These are phyloP conservation scores for Barnettozyma californica DNA, from an alignment of 805 yeast species.

Conservation along the genomic window DNA sequence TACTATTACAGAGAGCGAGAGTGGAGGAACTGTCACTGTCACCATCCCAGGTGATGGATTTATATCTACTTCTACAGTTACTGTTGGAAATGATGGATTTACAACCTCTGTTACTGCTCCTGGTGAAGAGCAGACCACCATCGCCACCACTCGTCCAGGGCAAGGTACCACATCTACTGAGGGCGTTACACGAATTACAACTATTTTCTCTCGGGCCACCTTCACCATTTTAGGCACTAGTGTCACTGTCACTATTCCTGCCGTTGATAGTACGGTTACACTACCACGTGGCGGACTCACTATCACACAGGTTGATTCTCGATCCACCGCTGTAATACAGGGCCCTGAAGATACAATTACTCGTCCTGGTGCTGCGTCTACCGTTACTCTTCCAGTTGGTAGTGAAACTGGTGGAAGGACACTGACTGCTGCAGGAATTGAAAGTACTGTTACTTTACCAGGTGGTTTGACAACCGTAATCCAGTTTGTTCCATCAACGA, in stretches of 20 bases:
- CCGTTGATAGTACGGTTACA: neutral
- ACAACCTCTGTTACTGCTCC: neutral
- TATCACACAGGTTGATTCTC: constrained; percentile 4
- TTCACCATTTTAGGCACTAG: constrained; percentile 11
- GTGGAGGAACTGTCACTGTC: neutral
- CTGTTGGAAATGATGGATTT: no score
- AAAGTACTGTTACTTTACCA: no score
- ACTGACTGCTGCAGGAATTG: no score
- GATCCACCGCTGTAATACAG: constrained; percentile 5
- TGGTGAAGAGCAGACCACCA: neutral
- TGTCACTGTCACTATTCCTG: constrained; percentile 4
- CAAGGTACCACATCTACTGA: constrained; percentile 3
- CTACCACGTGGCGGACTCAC: neutral
- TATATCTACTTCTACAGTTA: neutral
- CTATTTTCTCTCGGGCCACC: neutral
- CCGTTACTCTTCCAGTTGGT: no score
- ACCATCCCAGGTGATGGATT: neutral
- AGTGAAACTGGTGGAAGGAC: no score
- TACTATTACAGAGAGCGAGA: neutral
- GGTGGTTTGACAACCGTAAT: no score
- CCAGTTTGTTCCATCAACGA: no score
- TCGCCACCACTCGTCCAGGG: neutral
- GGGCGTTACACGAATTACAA: constrained; percentile 7
- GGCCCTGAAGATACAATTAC: constrained; percentile 3
- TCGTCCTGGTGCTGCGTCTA: neutral